Evolutionary conservation across 257 asterid genomes (phyloP).

Genomic region (Fraxinus anomala): DNA sequence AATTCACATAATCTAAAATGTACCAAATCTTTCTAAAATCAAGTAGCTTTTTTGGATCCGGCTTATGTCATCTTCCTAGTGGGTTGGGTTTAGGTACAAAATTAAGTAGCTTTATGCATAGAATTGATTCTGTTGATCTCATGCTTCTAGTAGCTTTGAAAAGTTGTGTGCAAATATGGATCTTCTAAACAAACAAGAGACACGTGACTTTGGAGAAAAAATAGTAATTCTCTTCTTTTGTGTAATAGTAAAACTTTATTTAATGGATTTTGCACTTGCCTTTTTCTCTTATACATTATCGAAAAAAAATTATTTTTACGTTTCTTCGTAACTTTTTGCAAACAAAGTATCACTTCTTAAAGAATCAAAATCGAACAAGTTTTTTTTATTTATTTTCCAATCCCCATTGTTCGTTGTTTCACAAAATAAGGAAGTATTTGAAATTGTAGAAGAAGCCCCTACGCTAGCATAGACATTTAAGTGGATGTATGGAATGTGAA

Average conservation of each 20-base stretch:
- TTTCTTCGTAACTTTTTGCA: too few species aligned
- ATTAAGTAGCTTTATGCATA: constrained; percentile 29
- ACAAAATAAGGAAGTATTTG: not conserved
- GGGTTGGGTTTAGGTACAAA: constrained; percentile 9
- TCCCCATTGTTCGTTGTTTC: not conserved
- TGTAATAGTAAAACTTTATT: too few species aligned
- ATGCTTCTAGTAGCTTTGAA: constrained; percentile 19
- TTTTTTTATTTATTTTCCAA: not conserved
- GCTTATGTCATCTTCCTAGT: constrained; percentile 15
- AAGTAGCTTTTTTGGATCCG: constrained; percentile 29
- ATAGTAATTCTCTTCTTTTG: too few species aligned
- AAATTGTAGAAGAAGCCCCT: not conserved
- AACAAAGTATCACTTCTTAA: too few species aligned
- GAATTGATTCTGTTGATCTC: constrained; percentile 30
- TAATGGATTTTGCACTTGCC: too few species aligned
- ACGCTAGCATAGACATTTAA: too few species aligned
- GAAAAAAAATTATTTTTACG: too few species aligned
- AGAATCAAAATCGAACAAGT: not conserved
- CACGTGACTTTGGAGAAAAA: too few species aligned
- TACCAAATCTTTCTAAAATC: constrained; percentile 34
- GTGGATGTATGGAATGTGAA: not conserved
- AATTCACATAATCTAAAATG: constrained; percentile 14
- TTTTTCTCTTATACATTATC: too few species aligned
- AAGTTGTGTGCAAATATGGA: not conserved
- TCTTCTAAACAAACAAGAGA: too few species aligned